A percentile compares a stretch with the other conserved stretches of the same genome.
Evolutionary conservation across 345 rosid species (phyloP).

Genomic region (Salix purpurea): DNA sequence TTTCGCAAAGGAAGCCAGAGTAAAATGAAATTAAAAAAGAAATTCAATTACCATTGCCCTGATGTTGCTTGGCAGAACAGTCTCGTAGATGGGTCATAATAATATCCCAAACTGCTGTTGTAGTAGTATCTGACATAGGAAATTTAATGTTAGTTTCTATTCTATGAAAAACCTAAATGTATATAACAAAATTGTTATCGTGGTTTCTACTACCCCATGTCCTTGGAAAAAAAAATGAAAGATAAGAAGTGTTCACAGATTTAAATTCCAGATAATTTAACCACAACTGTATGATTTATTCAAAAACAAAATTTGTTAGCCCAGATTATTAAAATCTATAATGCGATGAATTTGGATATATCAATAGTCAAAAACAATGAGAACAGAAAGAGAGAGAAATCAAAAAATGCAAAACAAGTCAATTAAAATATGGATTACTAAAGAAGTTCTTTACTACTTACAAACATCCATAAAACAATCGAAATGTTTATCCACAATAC

Average conservation of each 20-base stretch:
- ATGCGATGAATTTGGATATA: background rate
- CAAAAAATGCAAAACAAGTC: background rate
- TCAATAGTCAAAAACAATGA: background rate
- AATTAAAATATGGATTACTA: background rate
- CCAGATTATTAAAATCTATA: no score
- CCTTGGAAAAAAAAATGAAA: background rate
- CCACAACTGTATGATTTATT: background rate
- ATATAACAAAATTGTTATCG: background rate
- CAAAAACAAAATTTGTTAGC: background rate
- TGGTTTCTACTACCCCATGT: background rate
- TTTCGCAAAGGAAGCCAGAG: background rate
- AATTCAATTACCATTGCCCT: constrained; percentile 65
- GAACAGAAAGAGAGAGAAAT: background rate
- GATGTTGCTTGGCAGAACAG: constrained; percentile 76
- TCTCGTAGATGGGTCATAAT: constrained; percentile 78
- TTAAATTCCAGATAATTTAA: background rate
- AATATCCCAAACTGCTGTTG: constrained; percentile 86
- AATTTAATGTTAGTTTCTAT: background rate
- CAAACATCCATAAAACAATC: background rate
- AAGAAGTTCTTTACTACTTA: background rate
- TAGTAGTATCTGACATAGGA: constrained; percentile 70
- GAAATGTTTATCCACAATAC: background rate
- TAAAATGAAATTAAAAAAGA: background rate
- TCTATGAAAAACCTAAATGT: background rate
- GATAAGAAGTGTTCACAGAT: background rate